Conservation (phyloP, 148 eudicot species). For the Amaranthus palmeri region DNA sequence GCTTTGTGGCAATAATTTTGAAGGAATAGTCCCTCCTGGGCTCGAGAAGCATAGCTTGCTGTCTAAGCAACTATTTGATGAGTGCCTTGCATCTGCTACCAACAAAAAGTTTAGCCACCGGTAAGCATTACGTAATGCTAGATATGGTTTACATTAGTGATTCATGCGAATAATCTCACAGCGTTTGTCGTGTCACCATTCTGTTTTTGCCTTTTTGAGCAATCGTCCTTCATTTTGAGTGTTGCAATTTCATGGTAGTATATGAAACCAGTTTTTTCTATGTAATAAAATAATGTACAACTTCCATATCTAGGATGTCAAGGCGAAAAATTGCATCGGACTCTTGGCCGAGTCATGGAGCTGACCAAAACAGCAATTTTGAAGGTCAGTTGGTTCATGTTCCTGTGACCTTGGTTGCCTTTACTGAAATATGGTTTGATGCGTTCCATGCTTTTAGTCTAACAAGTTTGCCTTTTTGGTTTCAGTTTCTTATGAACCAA, state of each 20-base stretch:
- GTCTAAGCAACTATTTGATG: conserved; percentile 59
- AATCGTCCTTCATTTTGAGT: neutral
- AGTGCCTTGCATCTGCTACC: conserved; percentile 34
- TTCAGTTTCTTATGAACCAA: conserved; percentile 40
- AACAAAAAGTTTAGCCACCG: conserved; percentile 56
- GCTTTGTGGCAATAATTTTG: conserved; percentile 64
- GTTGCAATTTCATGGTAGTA: neutral
- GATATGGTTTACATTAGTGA: too few species aligned
- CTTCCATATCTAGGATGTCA: conserved; percentile 7
- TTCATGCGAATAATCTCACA: neutral
- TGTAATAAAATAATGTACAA: too few species aligned
- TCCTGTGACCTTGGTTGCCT: neutral
- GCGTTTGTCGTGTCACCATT: neutral
- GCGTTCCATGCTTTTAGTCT: neutral
- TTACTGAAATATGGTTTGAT: neutral
- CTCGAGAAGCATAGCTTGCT: conserved; percentile 51
- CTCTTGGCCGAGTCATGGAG: conserved; percentile 19
- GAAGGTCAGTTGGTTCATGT: conserved; percentile 40
- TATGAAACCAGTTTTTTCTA: neutral
- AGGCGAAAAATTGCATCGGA: conserved; percentile 41
- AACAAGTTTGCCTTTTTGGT: neutral
- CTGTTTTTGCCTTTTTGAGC: neutral
- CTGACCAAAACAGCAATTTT: conserved; percentile 29
- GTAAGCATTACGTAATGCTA: conserved; percentile 49
- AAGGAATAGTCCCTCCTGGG: conserved; percentile 53